Evolutionary conservation across 768 basidiomycete species (phyloP).

Genomic region (Leccinum obscurum): DNA sequence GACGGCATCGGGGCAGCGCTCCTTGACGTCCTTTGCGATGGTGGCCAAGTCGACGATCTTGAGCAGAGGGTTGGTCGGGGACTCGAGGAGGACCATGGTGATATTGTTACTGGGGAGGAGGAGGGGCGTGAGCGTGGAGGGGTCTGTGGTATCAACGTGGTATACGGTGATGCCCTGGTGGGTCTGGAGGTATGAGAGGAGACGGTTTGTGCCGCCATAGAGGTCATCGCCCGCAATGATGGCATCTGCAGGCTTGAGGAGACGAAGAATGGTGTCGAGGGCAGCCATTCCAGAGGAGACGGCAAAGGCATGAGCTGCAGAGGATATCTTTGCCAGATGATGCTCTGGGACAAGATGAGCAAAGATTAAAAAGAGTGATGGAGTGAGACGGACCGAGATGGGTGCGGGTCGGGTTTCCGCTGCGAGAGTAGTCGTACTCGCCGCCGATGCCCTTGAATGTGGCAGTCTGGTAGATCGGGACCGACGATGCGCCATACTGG

Average conservation of each 20-base stretch:
- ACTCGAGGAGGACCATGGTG: slow-evolving; percentile 95
- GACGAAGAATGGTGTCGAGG: slow-evolving; percentile 88
- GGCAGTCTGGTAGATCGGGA: slow-evolving; percentile 97
- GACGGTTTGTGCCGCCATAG: slow-evolving; percentile 96
- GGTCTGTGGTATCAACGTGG: slow-evolving; percentile 90
- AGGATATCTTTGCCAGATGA: slow-evolving; percentile 96
- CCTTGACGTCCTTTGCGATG: slow-evolving; percentile 84
- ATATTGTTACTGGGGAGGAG: slow-evolving; percentile 69
- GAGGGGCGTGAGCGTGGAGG: slow-evolving; percentile 57
- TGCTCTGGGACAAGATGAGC: slow-evolving; percentile 61
- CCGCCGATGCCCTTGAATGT: slow-evolving; percentile 95
- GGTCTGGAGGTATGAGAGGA: slow-evolving; percentile 83
- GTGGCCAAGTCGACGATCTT: slow-evolving; percentile 89
- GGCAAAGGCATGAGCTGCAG: slow-evolving; percentile 83
- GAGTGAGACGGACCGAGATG: slow-evolving; percentile 72
- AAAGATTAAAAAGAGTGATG: background rate
- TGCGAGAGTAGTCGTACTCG: slow-evolving; percentile 91
- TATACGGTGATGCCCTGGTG: slow-evolving; percentile 89
- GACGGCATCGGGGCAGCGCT: slow-evolving; percentile 74
- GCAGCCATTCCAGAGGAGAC: slow-evolving; percentile 99
- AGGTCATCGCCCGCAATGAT: slow-evolving; percentile 96
- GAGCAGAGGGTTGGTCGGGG: slow-evolving; percentile 94
- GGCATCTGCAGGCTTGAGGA: slow-evolving; percentile 94
- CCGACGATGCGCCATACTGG: slow-evolving; percentile 90
- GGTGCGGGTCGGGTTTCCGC: slow-evolving; percentile 94